Conservation (phyloP, 2,329 filamentous ascomycete species). For the Acrocalymma vagum region DNA sequence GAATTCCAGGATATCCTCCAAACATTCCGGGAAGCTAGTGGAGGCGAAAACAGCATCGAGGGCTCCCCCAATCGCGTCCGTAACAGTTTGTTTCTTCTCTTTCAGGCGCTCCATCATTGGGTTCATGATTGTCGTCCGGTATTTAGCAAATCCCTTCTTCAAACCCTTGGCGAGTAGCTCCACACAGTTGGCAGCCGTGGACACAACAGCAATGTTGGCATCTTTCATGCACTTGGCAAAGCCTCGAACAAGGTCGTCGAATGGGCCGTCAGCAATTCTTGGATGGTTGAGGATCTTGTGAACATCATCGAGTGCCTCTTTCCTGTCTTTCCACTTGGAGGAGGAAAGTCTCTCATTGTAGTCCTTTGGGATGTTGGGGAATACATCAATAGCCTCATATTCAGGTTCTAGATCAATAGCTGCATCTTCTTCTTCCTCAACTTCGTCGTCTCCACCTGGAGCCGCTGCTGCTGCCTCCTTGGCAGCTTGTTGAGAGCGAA, state of each 20-base stretch:
- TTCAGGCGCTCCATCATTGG: conserved; percentile 96
- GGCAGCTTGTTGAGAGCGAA: conserved; percentile 88
- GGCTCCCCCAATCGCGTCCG: conserved; percentile 86
- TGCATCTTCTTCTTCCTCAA: conserved; percentile 64
- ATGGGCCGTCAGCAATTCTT: conserved; percentile 89
- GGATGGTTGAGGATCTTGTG: conserved; percentile 81
- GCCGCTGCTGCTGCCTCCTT: conserved; percentile 73
- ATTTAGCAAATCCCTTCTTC: conserved; percentile 78
- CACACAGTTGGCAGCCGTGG: conserved; percentile 90
- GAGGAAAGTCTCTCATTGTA: conserved; percentile 86
- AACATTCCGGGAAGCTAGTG: conserved; percentile 80
- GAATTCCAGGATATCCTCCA: conserved; percentile 89
- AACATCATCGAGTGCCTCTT: conserved; percentile 88
- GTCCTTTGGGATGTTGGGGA: conserved; percentile 80
- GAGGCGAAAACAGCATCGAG: conserved; percentile 75
- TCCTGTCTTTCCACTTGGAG: conserved; percentile 98
- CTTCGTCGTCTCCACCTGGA: conserved; percentile 60
- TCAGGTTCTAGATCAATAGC: conserved; percentile 74
- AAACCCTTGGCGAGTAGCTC: conserved; percentile 89
- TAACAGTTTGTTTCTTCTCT: conserved; percentile 91
- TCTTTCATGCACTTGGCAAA: conserved; percentile 99
- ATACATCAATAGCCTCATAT: conserved; percentile 84
- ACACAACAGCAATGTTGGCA: conserved; percentile 94
- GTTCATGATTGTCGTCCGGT: conserved; percentile 80
- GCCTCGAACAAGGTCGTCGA: conserved; percentile 81